Base-by-base conservation (phyloP, 371 early-diverging fungal genomes). In the Rhizomucor pusillus region DNA sequence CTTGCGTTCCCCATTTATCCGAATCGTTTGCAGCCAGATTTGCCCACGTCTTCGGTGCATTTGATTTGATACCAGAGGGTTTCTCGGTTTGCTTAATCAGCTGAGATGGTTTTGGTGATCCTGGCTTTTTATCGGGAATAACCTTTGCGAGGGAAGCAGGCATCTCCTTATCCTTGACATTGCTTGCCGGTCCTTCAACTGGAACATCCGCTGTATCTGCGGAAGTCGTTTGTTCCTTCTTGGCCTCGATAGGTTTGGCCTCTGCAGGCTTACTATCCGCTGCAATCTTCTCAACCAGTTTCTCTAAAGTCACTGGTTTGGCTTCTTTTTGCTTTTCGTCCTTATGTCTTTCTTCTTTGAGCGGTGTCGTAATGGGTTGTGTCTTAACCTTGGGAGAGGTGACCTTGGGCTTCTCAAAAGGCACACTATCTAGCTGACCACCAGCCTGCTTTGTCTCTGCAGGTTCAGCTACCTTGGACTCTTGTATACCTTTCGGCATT, bases 21-120 rank as follows among this genome's bases (percentile, higher is more conserved):
- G 60, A 52, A 56, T 71, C 63, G 13, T 63, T 66, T 34, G 79
- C 71, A 13, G 73, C 75, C 10, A 73, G 43, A 33, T 69, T 71
- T 24, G 79, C 79, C 79, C 79, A 79, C 11, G 79, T 71, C 52
- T 66, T 75, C 11, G 71, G 69, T 25, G 58, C 61, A 19, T 43
- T 49, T 37, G 54, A 46, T 50, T 54, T 54, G 25, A 46, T 33
- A 43, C 46, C 34, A 43, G 34, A 20, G 3, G 36, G 36, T 43
- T 57, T 50, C 24, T 46, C 73, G 68, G 24, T 63, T 62, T 35
- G 73, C 52, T 57, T 34, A 47, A 36, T 53, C 57, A 51, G 36
- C 59, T 63, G 25, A 3, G 5, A 3, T 11, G 3, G 41, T 12
- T 41, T 41, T 16, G 41, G 41, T 16, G 16, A 16, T 20, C 16